Conservation (phyloP, 768 basidiomycete genomes). For the Amanita rubescens region DNA sequence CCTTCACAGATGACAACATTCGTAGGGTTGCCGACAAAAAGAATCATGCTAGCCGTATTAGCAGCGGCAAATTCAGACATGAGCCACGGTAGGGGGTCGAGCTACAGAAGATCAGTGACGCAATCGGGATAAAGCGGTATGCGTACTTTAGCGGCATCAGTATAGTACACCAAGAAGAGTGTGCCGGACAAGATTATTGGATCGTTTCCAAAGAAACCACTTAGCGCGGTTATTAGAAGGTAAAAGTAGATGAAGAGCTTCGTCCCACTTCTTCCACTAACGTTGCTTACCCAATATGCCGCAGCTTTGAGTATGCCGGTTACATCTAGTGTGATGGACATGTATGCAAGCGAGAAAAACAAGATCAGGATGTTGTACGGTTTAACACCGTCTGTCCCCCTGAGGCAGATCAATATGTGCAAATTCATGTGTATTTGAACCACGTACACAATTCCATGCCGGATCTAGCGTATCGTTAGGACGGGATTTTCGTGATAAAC, state of each 20-base stretch:
- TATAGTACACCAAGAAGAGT: conserved; percentile 86
- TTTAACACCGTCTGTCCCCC: conserved; percentile 54
- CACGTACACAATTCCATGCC: conserved; percentile 64
- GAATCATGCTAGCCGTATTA: too few relatives aligned
- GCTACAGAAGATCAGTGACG: conserved; percentile 11
- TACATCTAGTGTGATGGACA: conserved; percentile 85
- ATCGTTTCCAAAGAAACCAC: conserved; percentile 85
- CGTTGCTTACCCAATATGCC: conserved; percentile 84
- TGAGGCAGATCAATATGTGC: background rate
- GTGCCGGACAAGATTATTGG: conserved; percentile 91
- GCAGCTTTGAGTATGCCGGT: conserved; percentile 83
- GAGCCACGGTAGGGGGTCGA: conserved; percentile 57
- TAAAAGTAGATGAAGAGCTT: conserved; percentile 79
- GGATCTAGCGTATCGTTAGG: conserved; percentile 31
- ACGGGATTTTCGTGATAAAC: background rate
- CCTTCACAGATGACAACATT: conserved; percentile 91
- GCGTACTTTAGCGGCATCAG: conserved; percentile 45
- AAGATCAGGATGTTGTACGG: conserved; percentile 92
- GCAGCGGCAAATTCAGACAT: conserved; percentile 74
- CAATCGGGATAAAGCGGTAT: background rate
- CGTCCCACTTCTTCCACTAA: conserved; percentile 65
- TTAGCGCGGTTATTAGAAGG: conserved; percentile 68
- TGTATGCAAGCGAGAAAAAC: conserved; percentile 88
- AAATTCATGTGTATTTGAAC: conserved; percentile 8
- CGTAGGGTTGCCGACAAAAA: conserved; percentile 88